Percentiles rank a stretch among this genome's conserved stretches.
Evolutionary conservation across 371 early-diverging fungal genomes (phyloP).

Genomic region (Lichtheimia corymbifera): DNA sequence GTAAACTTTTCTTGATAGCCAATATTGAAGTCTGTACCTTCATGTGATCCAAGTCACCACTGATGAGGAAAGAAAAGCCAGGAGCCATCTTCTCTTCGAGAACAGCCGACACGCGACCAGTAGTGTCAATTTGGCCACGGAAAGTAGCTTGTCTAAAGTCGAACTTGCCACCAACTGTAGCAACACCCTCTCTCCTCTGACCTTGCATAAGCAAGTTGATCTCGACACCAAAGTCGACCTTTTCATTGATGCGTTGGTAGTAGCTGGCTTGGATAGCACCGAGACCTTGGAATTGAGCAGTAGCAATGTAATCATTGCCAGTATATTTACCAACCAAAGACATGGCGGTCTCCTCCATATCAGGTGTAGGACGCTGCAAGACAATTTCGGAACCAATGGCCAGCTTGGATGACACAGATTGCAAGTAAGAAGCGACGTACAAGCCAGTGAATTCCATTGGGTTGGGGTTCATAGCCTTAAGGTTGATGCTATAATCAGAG

Average conservation of each 20-base stretch:
- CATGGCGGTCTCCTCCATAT: slow-evolving; percentile 78
- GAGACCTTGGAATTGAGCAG: slow-evolving; percentile 81
- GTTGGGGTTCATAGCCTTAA: slow-evolving; percentile 95
- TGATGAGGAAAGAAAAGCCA: slow-evolving; percentile 88
- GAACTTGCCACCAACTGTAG: slow-evolving; percentile 94
- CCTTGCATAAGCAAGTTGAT: slow-evolving; percentile 79
- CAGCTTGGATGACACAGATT: slow-evolving; percentile 84
- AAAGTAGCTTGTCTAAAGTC: slow-evolving; percentile 92
- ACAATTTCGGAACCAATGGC: slow-evolving; percentile 89
- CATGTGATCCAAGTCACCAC: slow-evolving; percentile 95
- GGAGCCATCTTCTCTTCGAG: slow-evolving; percentile 95
- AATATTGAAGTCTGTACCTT: slow-evolving; percentile 63
- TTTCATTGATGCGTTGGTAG: slow-evolving; percentile 89
- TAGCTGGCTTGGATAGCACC: slow-evolving; percentile 88
- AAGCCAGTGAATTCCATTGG: slow-evolving; percentile 90
- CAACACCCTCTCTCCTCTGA: slow-evolving; percentile 87
- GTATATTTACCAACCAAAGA: slow-evolving; percentile 80
- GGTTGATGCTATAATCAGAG: slow-evolving; percentile 79
- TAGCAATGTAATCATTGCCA: slow-evolving; percentile 74
- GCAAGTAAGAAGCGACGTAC: slow-evolving; percentile 84
- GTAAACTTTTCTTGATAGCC: slow-evolving; percentile 27
- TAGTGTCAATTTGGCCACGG: slow-evolving; percentile 89
- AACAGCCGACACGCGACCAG: slow-evolving; percentile 84
- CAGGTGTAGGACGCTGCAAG: slow-evolving; percentile 84
- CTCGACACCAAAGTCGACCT: slow-evolving; percentile 94